Base-by-base conservation (phyloP, 2,329 filamentous ascomycete species). In the Trichoderma lentiforme region DNA sequence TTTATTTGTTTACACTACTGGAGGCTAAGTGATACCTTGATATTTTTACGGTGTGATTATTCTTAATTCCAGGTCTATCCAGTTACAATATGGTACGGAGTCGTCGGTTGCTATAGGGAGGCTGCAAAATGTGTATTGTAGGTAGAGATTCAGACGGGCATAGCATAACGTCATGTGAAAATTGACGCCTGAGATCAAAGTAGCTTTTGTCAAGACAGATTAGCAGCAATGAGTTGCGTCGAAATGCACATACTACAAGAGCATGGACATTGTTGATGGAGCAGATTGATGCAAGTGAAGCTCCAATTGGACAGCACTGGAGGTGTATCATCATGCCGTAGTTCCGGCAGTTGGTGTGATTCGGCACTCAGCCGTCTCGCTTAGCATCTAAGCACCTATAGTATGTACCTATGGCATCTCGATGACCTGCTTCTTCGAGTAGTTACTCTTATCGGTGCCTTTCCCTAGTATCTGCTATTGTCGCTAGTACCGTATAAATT, bases 21-120 rank as follows among this genome's bases (percentile, higher is more conserved):
- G 30, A 67, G 56, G 57, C 53, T 34, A 32, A 57, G 56, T 67
- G 60, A 72, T 57, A 34, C 58, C 51, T 68, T 39, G n/a, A 30
- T 58, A 12, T 60, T 32, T 36, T 57, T 60, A 61, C 30, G 30
- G 28, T 47, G n/a, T 70, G 24, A 47, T 51, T 34, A 18, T 47
- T 64, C 18, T 70, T 43, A 24, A 18, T 56, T 66, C 18, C 26
- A 51, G 60, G 14, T 67, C 26, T 26, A 32, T 34, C 32, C 11
- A 32, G 57, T 28, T 34, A 60, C 57, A 34, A 15, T 58, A 24
- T 30, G 26, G 36, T 26, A 30, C 15, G 18, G 53, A 34, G 26
- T 30, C 18, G 62, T 18, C 30, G 62, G 18, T 34, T 32, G 36
- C 21, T 61, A n/a, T 51, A 14, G 18, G 24, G 39, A 28, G 62